phyloP scores from a whole-genome alignment of 2,329 filamentous ascomycete genomes.

The Aspergillus floridensis region DNA sequence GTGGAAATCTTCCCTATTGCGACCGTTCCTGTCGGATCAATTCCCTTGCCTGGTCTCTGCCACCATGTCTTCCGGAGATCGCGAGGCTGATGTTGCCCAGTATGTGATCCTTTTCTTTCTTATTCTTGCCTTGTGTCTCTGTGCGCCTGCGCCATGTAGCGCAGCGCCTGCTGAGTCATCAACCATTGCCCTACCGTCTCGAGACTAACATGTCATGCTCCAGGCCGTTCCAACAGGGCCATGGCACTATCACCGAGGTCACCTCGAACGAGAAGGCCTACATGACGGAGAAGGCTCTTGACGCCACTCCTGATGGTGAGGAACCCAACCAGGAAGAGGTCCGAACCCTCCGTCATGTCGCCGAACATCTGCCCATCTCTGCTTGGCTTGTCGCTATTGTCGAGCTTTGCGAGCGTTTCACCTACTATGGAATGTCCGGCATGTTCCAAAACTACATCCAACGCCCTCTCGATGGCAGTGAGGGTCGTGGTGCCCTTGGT shows the following conservation, averaged over 20 bases:
- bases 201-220: background rate
- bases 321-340: constrained; percentile 56
- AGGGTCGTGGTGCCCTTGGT: constrained; percentile 43
- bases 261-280: constrained; percentile 25
- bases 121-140: background rate
- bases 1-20: constrained; percentile 9
- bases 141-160: background rate
- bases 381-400: constrained; percentile 58
- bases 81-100: constrained; percentile 29
- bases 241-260: constrained; percentile 16
- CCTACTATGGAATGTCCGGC: constrained; percentile 56
- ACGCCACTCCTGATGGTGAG: constrained; percentile 45
- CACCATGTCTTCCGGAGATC: constrained; percentile 28
- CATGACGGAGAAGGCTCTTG: constrained; percentile 26
- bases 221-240: constrained; percentile 19
- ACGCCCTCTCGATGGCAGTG: constrained; percentile 38
- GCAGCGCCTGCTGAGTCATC: background rate
- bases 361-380: constrained; percentile 55
- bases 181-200: background rate
- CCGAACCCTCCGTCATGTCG: constrained; percentile 51
- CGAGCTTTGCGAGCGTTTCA: constrained; percentile 58
- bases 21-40: constrained; percentile 1
- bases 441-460: constrained; percentile 58
- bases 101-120: constrained; percentile 16
- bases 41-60: constrained; percentile 10